These are phyloP conservation scores for Tarenaya hassleriana DNA, from an alignment of 345 rosid genomes.

Conservation along the genomic window DNA sequence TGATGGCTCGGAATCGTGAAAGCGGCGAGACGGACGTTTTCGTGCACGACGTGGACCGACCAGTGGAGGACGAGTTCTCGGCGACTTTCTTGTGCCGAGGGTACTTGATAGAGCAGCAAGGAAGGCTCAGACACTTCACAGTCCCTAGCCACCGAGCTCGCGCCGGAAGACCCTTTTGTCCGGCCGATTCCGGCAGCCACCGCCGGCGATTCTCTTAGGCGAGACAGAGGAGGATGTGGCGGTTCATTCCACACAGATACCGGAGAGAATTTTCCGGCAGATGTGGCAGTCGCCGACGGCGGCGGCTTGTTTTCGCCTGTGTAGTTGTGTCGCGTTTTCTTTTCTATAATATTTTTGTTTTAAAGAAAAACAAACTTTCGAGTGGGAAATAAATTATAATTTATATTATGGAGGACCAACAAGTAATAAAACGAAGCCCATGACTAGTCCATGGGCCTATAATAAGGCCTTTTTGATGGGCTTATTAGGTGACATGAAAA, in stretches of 20 bases:
- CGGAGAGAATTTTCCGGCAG: too few species aligned
- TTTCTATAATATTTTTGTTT: neutral
- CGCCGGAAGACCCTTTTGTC: slow-evolving; percentile 60
- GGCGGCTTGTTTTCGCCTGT: too few species aligned
- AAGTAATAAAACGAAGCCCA: too few species aligned
- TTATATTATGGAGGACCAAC: too few species aligned
- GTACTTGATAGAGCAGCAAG: slow-evolving; percentile 65
- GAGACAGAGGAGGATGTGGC: too few species aligned
- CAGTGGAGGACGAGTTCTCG: slow-evolving; percentile 72
- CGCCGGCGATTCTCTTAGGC: slow-evolving; percentile 6
- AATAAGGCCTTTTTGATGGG: neutral
- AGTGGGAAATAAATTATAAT: too few species aligned
- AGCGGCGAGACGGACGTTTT: slow-evolving; percentile 77
- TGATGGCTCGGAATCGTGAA: slow-evolving; percentile 73
- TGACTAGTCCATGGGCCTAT: neutral
- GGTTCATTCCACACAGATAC: too few species aligned
- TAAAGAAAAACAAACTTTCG: too few species aligned
- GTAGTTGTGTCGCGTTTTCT: neutral
- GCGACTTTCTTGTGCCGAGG: slow-evolving; percentile 67
- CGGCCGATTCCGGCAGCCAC: slow-evolving; percentile 28
- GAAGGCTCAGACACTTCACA: slow-evolving; percentile 73
- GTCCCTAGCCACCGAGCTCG: slow-evolving; percentile 69
- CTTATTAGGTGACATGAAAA: neutral
- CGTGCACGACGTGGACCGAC: slow-evolving; percentile 82
- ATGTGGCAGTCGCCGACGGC: too few species aligned